phyloP scores from a whole-genome alignment of 2,329 filamentous ascomycete genomes.

The Claviceps sp. region DNA sequence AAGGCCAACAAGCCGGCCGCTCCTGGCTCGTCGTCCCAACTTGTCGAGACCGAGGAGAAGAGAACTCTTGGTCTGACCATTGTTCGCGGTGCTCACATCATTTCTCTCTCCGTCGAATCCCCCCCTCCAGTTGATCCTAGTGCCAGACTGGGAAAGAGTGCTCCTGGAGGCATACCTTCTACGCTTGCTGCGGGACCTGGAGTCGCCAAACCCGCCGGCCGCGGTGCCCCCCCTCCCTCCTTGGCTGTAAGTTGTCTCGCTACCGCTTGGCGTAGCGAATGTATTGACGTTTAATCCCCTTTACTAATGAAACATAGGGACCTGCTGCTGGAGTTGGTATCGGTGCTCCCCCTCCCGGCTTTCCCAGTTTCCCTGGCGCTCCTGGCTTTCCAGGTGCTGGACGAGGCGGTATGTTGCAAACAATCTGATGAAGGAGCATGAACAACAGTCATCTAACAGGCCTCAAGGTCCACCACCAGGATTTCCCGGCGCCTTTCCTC shows the following conservation, averaged over 20 bases:
- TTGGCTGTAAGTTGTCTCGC: conserved; percentile 47
- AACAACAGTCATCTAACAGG: conserved; percentile 20
- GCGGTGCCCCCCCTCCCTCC: conserved; percentile 60
- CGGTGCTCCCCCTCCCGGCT: conserved; percentile 48
- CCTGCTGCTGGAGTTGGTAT: conserved; percentile 81
- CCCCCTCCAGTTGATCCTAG: conserved; percentile 90
- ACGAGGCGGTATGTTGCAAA: conserved; percentile 37
- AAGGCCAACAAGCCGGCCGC: conserved; percentile 62
- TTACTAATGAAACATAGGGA: conserved; percentile 30
- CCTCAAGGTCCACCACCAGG: conserved; percentile 32
- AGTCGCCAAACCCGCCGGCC: conserved; percentile 79
- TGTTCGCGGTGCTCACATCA: conserved; percentile 84
- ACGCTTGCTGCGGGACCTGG: conserved; percentile 74
- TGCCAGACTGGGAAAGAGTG: conserved; percentile 69
- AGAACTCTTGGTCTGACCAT: conserved; percentile 92
- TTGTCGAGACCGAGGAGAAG: conserved; percentile 89
- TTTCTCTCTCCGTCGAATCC: conserved; percentile 89
- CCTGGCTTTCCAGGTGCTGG: conserved; percentile 31
- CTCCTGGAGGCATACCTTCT: conserved; percentile 53
- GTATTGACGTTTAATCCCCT: no score
- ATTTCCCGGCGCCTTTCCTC: conserved; percentile 35
- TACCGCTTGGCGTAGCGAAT: not conserved
- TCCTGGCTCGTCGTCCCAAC: conserved; percentile 45
- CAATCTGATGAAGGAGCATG: conserved; percentile 1
- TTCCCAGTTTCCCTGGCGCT: conserved; percentile 40